Percentiles rank a stretch among this genome's conserved stretches.
These are phyloP conservation scores for Trichoderma citrinoviride DNA, from an alignment of 2,329 filamentous ascomycete species.

Conservation along the genomic window DNA sequence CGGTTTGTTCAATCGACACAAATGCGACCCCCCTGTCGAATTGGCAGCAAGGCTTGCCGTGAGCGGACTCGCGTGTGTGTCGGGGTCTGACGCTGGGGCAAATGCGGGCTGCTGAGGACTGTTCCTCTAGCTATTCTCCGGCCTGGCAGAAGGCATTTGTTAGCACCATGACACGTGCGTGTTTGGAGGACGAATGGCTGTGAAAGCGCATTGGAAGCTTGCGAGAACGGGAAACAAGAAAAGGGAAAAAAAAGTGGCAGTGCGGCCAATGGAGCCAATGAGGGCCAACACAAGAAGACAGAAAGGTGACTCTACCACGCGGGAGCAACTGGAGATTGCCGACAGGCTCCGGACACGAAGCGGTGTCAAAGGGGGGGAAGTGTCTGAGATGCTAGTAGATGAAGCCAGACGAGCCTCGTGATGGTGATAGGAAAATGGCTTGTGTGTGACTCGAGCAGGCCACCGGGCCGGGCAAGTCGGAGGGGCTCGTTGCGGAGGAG, in stretches of 20 bases:
- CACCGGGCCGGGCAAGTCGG: constrained; percentile 15
- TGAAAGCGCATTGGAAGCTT: not conserved
- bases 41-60: not conserved
- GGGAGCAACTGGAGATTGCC: not conserved
- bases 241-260: not conserved
- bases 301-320: not conserved
- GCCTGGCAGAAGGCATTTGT: not conserved
- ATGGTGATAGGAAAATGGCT: constrained; percentile 20
- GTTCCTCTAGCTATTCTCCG: not conserved
- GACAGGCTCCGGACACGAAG: not conserved
- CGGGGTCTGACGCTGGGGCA: not conserved
- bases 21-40: constrained; percentile 28
- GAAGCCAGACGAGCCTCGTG: constrained; percentile 25
- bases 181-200: not conserved
- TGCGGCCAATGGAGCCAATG: not conserved
- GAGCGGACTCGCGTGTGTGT: not conserved
- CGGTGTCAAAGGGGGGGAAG: not conserved
- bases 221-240: not conserved
- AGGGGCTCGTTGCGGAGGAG: not conserved
- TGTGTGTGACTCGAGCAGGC: constrained; percentile 25
- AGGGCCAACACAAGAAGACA: not conserved
- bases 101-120: not conserved
- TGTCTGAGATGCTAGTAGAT: not conserved
- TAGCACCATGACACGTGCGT: not conserved
- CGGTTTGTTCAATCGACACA: constrained; percentile 26